phyloP scores from a whole-genome alignment of 2,329 filamentous ascomycete species.

The Triangularia setosa region DNA sequence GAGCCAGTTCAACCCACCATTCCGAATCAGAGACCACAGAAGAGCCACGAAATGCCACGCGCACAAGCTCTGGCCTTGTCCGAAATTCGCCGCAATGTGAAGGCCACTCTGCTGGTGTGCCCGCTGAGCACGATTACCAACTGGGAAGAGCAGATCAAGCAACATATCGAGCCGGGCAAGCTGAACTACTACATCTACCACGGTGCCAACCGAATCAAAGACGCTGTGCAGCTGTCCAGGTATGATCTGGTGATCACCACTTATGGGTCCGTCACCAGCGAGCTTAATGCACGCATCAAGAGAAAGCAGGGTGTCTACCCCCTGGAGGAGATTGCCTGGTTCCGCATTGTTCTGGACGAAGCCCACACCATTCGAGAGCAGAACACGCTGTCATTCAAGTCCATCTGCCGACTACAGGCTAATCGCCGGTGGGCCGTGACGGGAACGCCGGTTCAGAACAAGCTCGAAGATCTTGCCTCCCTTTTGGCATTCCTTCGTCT shows the following conservation, averaged over 20 bases:
- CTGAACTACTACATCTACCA: constrained; percentile 83
- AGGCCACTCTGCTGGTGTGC: constrained; percentile 79
- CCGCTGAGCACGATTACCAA: constrained; percentile 89
- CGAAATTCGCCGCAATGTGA: constrained; percentile 61
- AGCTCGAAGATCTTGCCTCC: constrained; percentile 82
- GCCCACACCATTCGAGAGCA: constrained; percentile 92
- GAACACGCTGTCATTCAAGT: constrained; percentile 75
- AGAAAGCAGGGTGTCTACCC: constrained; percentile 59
- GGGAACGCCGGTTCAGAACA: constrained; percentile 92
- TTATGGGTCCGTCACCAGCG: constrained; percentile 81
- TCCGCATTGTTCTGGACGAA: constrained; percentile 89
- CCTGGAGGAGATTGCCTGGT: constrained; percentile 79
- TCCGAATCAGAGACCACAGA: constrained; percentile 33
- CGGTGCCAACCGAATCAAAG: constrained; percentile 69
- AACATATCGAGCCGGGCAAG: constrained; percentile 64
- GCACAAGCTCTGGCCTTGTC: constrained; percentile 47
- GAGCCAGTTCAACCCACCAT: constrained; percentile 48
- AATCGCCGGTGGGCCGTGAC: constrained; percentile 94
- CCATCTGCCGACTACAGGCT: constrained; percentile 74
- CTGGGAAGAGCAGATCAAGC: constrained; percentile 88
- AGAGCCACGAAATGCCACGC: constrained; percentile 37
- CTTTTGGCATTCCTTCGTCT: constrained; percentile 82
- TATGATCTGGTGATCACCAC: constrained; percentile 90
- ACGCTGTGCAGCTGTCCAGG: constrained; percentile 62
- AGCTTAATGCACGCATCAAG: constrained; percentile 63